Percentiles rank a stretch among this genome's conserved stretches.
Evolutionary conservation across 2,329 filamentous ascomycete genomes (phyloP).

Genomic region (Aspergillus intermedius): DNA sequence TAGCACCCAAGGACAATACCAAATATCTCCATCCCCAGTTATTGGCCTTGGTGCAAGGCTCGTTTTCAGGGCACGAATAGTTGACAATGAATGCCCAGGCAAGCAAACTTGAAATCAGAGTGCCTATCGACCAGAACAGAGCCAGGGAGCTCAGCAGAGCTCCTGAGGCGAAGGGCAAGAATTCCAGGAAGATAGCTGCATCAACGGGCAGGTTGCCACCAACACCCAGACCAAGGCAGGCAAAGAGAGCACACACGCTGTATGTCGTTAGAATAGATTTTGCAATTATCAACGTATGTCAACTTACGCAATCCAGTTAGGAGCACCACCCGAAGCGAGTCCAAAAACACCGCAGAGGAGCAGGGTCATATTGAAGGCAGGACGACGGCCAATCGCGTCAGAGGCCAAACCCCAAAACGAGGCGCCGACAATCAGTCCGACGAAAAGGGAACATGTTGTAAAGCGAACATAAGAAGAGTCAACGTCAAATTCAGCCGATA

Average conservation of each 20-base stretch:
- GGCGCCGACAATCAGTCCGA: conserved; percentile 69
- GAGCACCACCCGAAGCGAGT: conserved; percentile 60
- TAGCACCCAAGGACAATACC: conserved; percentile 59
- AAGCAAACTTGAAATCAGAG: conserved; percentile 49
- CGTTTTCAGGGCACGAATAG: conserved; percentile 45
- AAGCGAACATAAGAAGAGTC: conserved; percentile 67
- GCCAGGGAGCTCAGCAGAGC: conserved; percentile 68
- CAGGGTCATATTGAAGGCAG: conserved; percentile 73
- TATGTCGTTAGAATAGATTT: conserved; percentile 12
- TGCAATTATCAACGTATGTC: conserved; percentile 3
- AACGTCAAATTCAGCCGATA: conserved; percentile 64
- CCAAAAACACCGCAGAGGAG: conserved; percentile 69
- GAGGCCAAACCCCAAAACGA: conserved; percentile 73
- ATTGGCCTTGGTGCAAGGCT: conserved; percentile 42
- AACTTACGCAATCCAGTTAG: conserved; percentile 53
- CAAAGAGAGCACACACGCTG: conserved; percentile 52
- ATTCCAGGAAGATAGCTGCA: conserved; percentile 74
- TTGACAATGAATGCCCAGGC: conserved; percentile 70
- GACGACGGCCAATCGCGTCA: conserved; percentile 67
- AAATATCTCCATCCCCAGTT: conserved; percentile 68
- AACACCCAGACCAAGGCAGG: conserved; percentile 59
- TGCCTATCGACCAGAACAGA: conserved; percentile 76
- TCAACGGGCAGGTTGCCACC: conserved; percentile 75
- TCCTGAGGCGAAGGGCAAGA: conserved; percentile 63
- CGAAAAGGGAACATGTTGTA: conserved; percentile 67